Evolutionary conservation across 2,329 filamentous ascomycete genomes (phyloP), one percentile per base, ranked within the genome.

Genomic region (Cryphonectria nitschkei): DNA sequence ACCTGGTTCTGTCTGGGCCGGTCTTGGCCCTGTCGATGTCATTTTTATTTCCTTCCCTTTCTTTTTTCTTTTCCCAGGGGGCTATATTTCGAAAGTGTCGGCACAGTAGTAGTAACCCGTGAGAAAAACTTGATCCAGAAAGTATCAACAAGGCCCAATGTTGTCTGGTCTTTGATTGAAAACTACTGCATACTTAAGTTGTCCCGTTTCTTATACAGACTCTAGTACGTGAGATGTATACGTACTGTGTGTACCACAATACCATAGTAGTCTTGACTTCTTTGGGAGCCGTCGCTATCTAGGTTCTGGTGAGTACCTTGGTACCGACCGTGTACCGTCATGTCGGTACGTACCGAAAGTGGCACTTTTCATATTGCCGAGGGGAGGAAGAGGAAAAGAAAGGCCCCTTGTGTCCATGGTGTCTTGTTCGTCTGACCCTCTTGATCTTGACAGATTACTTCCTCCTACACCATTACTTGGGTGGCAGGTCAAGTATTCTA

Each of bases 241-340:
- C 11, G 37, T 39, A 39, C 37, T 39, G 37, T 11, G 11, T 39
- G 16, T 60, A 29, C 29, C 11, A 22, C 11, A 19, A 29, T 16
- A 43, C 34, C 34, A 13, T 43, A 16, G 11, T 39, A 39, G 14
- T 19, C 32, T 32, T 39, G 34, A 39, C 58, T 62, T 22, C 32
- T 37, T 34, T 34, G 26, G n/a, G 9, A 19, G 54, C 19, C 19
- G 13, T 34, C 58, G 32, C 13, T 61, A 61, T 34, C 37, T 63
- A 39, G 39, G 16, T 14, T 26, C 37, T 63, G n/a, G 37, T 19
- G 39, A 29, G 61, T 39, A 41, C 39, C 64, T 29, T 62, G 54
- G n/a, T 56, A 58, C 34, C 62, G 46, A 52, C 34, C 54, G 46
- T 52, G 58, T 73, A 70, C 74, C 73, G 73, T 75, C 61, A 29